Evolutionary conservation across 768 basidiomycete genomes (phyloP).

Genomic region (button mushroom (Agaricus bisporus)): DNA sequence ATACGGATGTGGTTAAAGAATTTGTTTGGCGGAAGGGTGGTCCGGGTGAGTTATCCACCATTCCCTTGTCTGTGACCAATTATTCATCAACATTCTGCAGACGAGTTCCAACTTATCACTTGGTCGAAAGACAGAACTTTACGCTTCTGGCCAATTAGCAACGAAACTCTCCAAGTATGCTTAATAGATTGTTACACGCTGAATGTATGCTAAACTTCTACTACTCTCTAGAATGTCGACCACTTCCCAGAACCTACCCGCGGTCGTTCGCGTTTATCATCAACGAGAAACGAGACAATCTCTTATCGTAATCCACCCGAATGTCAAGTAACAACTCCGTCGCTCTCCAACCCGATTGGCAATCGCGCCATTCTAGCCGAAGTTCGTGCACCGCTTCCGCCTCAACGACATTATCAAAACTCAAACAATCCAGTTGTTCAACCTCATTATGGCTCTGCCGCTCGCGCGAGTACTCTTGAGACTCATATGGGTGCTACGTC

Average conservation of each 20-base stretch:
- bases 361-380: constrained; percentile 64
- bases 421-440: constrained; percentile 23
- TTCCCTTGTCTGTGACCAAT: not conserved
- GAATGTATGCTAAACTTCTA: not conserved
- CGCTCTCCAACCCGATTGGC: constrained; percentile 64
- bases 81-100: constrained; percentile 12
- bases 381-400: constrained; percentile 50
- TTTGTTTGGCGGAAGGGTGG: constrained; percentile 89
- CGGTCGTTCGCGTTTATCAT: constrained; percentile 24
- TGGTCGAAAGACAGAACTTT: constrained; percentile 89
- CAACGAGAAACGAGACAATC: constrained; percentile 19
- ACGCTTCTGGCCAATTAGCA: constrained; percentile 83
- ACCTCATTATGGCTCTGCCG: constrained; percentile 18
- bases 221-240: constrained; percentile 42
- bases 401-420: constrained; percentile 6
- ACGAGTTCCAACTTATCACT: constrained; percentile 56
- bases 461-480: constrained; percentile 12
- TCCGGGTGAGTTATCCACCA: constrained; percentile 31
- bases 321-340: constrained; percentile 28
- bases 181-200: no score
- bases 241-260: constrained; percentile 26
- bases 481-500: not conserved
- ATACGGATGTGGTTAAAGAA: constrained; percentile 92
- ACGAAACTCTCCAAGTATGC: constrained; percentile 60
- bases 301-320: constrained; percentile 57